Percentiles rank a stretch among this genome's conserved stretches.
Evolutionary conservation across 1,284 basidiomycete genomes (phyloP).

Genomic region (Pholiota adiposa): DNA sequence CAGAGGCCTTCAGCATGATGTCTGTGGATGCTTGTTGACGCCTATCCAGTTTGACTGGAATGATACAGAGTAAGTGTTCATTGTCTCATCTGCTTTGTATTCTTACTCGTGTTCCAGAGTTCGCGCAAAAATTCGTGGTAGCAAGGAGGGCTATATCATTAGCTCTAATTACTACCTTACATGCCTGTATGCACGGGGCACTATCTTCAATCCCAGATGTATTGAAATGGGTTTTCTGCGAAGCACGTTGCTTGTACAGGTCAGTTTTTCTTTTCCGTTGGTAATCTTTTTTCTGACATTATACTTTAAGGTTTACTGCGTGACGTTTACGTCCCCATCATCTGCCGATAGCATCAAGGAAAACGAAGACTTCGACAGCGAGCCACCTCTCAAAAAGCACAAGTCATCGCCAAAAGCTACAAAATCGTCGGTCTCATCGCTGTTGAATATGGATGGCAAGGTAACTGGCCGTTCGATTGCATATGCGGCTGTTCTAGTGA

Average conservation of each 20-base stretch:
- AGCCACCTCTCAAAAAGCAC: neutral
- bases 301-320: neutral
- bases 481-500: conserved; percentile 30
- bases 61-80: neutral
- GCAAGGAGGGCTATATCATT: neutral
- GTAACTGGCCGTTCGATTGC: conserved; percentile 29
- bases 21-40: neutral
- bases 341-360: neutral
- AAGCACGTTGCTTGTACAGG: neutral
- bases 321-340: neutral
- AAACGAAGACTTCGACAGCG: neutral
- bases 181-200: neutral
- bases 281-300: neutral
- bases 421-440: conserved; percentile 20
- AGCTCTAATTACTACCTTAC: neutral
- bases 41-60: neutral
- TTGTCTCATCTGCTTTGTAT: neutral
- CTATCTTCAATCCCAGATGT: neutral
- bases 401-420: conserved; percentile 8
- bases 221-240: neutral
- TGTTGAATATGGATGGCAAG: conserved; percentile 22
- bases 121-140: neutral
- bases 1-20: neutral
- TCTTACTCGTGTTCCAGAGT: neutral
- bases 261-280: neutral